A percentile compares a stretch with the other conserved stretches of the same genome.
Conservation (phyloP, 306 rosid genomes). For the Pyrus communis region DNA sequence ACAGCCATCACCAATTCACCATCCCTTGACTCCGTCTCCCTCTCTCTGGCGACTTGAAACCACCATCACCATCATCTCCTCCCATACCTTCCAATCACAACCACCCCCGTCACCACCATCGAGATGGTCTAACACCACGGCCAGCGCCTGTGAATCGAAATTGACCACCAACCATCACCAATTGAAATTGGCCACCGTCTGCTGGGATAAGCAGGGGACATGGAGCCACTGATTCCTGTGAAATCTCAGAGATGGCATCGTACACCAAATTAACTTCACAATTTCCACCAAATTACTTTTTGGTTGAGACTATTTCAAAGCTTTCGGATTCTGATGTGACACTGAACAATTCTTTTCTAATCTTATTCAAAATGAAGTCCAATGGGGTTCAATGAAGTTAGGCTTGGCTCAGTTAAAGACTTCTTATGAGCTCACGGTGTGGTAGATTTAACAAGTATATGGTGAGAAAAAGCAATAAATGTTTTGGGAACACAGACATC, state of each 20-base stretch:
- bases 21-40: too few relatives aligned
- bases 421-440: not conserved
- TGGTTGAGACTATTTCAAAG: not conserved
- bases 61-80: too few relatives aligned
- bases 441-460: not conserved
- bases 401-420: not conserved
- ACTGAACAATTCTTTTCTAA: not conserved
- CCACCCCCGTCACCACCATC: too few relatives aligned
- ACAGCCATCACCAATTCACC: too few relatives aligned
- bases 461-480: not conserved
- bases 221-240: too few relatives aligned
- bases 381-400: not conserved
- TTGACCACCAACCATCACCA: too few relatives aligned
- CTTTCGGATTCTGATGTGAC: not conserved
- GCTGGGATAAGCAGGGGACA: too few relatives aligned
- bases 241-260: not conserved
- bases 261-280: not conserved
- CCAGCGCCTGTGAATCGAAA: too few relatives aligned
- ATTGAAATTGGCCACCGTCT: too few relatives aligned
- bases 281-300: not conserved
- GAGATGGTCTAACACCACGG: too few relatives aligned
- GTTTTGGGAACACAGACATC: not conserved
- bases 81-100: too few relatives aligned
- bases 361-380: not conserved
- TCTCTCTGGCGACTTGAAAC: too few relatives aligned